Evolutionary conservation across 768 basidiomycete genomes (phyloP), one percentile per base, ranked within the genome.

Genomic region (Sporobolomyces phaffii): DNA sequence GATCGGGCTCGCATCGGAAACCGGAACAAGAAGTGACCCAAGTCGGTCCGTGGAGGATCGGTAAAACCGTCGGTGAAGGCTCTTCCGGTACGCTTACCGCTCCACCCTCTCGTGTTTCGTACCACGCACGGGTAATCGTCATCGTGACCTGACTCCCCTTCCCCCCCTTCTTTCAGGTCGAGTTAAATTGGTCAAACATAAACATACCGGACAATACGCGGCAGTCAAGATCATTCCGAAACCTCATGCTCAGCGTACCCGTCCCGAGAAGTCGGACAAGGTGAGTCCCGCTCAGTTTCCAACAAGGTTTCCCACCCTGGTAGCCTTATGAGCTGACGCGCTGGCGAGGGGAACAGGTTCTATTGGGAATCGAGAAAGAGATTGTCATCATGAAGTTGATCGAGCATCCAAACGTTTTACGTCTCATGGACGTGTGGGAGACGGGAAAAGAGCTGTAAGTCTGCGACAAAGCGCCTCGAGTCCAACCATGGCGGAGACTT

Each of bases 381-480:
- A 94, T 98, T 67, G 90, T 89, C 62, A 92, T 97, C 86, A 94
- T 98, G 93, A 98, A 97, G 78, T 87, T 97, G 73, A 92, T 98
- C 86, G 90, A 93, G 75, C 93, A 98, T 76, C 93, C 91, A 2
- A 96, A 96, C 78, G 91, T 98, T 73, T 85, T 97, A 81, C 86
- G 88, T 68, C 87, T 98, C 44, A 92, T 90, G 78, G 93, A 98
- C 76, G 93, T 97, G 60, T 96, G 89, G 78, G 91, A 97, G 79
- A 89, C 90, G 76, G 86, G 89, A 45, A 86, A 84, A 74, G 90
- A 94, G 72, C 86, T 97, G 79, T 81, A 44, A 70, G 79, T 74
- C 3, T 48, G 29, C 24, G 48, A n/a, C n/a, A n/a, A n/a, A n/a
- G n/a, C n/a, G n/a, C n/a, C n/a, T n/a, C n/a, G n/a, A n/a, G n/a